Evolutionary conservation across 306 rosid species (phyloP).

Genomic region (Abrus precatorius): DNA sequence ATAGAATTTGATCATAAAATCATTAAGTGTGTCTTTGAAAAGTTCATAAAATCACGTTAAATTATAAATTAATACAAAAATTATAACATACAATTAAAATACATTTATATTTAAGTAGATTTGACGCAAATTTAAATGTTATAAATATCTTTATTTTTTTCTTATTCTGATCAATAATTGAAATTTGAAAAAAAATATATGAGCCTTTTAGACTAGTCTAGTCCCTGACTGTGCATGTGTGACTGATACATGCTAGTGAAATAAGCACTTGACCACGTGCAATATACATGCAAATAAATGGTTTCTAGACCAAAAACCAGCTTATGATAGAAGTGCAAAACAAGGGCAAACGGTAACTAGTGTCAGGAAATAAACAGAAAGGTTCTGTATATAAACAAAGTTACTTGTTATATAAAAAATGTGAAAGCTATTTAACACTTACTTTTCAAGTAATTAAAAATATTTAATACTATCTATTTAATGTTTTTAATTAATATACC

Average conservation of each 20-base stretch:
- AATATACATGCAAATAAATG: slow-evolving; percentile 1
- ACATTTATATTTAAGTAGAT: no score
- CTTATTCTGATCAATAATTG: not conserved
- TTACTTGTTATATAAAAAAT: not conserved
- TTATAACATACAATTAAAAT: no score
- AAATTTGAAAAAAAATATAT: not conserved
- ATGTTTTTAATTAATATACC: no score
- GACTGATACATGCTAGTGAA: not conserved
- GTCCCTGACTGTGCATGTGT: slow-evolving; percentile 15
- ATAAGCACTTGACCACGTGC: not conserved
- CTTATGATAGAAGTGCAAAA: not conserved
- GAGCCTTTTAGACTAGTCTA: not conserved
- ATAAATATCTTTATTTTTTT: no score
- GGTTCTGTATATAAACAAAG: not conserved
- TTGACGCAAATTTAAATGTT: no score
- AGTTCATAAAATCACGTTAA: no score
- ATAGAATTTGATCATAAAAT: slow-evolving; percentile 27
- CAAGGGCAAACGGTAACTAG: not conserved
- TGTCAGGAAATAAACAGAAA: not conserved
- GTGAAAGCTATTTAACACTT: not conserved
- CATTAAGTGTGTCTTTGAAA: no score
- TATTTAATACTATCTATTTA: not conserved
- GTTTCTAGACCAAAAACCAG: slow-evolving; percentile 1
- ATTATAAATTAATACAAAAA: no score
- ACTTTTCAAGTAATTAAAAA: not conserved